A percentile compares a stretch with the other conserved stretches of the same genome.
These are phyloP conservation scores for Anethum foeniculum DNA, from an alignment of 140 eudicot genomes.

Conservation along the genomic window DNA sequence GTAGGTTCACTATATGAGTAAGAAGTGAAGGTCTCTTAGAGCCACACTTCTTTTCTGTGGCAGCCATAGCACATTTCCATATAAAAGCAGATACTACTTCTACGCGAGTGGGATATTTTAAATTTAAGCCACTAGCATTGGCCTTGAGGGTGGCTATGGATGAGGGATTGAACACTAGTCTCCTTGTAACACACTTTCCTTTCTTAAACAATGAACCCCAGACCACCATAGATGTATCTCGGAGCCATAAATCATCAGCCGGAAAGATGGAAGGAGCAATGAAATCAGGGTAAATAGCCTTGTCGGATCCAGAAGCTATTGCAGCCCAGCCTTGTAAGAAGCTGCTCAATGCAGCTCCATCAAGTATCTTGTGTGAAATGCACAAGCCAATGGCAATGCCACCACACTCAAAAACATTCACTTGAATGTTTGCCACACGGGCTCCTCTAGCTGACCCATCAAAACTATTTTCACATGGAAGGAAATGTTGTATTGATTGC, in stretches of 20 bases:
- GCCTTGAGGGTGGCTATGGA: conserved; percentile 25
- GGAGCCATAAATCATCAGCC: conserved; percentile 22
- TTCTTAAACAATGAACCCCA: conserved; percentile 9
- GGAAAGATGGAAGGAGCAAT: conserved; percentile 31
- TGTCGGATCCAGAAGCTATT: conserved; percentile 13
- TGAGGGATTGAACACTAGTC: conserved; percentile 23
- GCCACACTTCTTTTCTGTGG: conserved; percentile 11
- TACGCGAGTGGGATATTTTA: conserved; percentile 21
- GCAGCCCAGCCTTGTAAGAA: conserved; percentile 43
- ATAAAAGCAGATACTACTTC: conserved; percentile 33
- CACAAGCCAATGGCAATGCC: conserved; percentile 42
- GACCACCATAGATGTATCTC: conserved; percentile 9
- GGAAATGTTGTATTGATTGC: neutral
- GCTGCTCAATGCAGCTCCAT: conserved; percentile 26
- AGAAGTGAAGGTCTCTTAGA: conserved; percentile 13
- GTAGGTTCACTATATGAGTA: conserved; percentile 21
- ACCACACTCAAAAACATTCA: conserved; percentile 33
- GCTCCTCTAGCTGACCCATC: conserved; percentile 2
- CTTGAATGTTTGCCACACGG: conserved; percentile 22
- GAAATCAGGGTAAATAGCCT: conserved; percentile 21
- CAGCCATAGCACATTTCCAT: conserved; percentile 27
- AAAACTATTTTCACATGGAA: conserved; percentile 23
- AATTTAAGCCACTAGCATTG: conserved; percentile 8
- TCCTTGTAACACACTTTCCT: conserved; percentile 21
- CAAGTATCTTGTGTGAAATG: conserved; percentile 34